These are phyloP conservation scores for Verticillium nubilum DNA, from an alignment of 2,329 filamentous ascomycete species.

Conservation along the genomic window DNA sequence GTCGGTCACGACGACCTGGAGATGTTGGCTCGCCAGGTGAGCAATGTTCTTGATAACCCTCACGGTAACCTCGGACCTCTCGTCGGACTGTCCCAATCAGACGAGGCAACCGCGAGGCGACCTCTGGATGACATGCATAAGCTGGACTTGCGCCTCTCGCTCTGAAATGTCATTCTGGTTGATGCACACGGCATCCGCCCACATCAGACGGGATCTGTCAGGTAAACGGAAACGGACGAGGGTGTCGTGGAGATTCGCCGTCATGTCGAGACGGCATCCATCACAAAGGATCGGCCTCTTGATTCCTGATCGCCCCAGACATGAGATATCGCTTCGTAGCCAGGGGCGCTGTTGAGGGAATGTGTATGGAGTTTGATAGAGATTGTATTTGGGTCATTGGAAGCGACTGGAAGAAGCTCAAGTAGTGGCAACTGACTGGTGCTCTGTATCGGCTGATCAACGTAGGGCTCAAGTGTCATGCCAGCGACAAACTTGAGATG, in stretches of 20 bases:
- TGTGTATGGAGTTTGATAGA: neutral
- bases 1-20: neutral
- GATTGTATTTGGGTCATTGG: neutral
- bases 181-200: slow-evolving; percentile 30
- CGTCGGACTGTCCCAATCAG: slow-evolving; percentile 1
- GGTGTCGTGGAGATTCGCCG: slow-evolving; percentile 22
- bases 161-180: slow-evolving; percentile 6
- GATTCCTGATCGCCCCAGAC: neutral
- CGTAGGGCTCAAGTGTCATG: neutral
- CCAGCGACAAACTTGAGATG: neutral
- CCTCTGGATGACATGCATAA: slow-evolving; percentile 5
- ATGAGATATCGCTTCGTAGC: neutral
- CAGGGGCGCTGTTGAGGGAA: neutral
- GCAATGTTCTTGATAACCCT: neutral
- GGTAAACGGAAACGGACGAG: slow-evolving; percentile 20
- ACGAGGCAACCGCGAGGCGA: neutral
- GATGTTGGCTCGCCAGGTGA: neutral
- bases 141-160: slow-evolving; percentile 1
- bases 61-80: neutral
- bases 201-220: slow-evolving; percentile 19
- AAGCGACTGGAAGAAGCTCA: neutral
- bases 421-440: neutral
- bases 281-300: slow-evolving; percentile 8
- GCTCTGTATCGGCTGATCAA: neutral
- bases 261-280: slow-evolving; percentile 19